phyloP scores from a whole-genome alignment of 106 monocot species.

The Dioscorea dumetorum region DNA sequence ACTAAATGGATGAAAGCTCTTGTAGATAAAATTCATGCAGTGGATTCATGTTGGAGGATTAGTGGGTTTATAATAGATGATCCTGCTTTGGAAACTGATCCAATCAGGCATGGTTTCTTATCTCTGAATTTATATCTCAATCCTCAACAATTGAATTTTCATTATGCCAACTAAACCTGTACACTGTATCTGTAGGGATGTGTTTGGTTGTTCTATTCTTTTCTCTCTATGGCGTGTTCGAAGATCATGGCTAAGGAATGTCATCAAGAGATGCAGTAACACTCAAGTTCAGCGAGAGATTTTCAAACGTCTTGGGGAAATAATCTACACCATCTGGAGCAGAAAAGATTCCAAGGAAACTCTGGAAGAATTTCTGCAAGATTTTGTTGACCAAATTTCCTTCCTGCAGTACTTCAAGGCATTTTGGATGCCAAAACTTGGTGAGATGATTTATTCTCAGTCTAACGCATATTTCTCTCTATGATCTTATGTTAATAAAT shows the following conservation, averaged over 20 bases:
- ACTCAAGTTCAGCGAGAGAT: constrained; percentile 65
- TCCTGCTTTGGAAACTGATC: constrained; percentile 65
- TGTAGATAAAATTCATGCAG: constrained; percentile 44
- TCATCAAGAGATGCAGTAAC: constrained; percentile 64
- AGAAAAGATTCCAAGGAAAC: constrained; percentile 20
- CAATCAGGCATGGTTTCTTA: constrained; percentile 57
- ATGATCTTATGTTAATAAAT: not conserved
- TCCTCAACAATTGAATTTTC: not conserved
- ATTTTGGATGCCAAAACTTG: constrained; percentile 90
- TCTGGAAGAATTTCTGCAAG: constrained; percentile 52
- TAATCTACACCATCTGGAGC: constrained; percentile 57
- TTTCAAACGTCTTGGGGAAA: constrained; percentile 54
- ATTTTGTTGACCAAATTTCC: constrained; percentile 83
- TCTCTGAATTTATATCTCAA: not conserved
- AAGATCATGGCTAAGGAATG: constrained; percentile 84
- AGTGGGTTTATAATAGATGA: constrained; percentile 85
- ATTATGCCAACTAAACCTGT: not conserved
- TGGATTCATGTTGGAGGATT: constrained; percentile 66
- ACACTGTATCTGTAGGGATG: constrained; percentile 35
- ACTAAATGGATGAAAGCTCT: constrained; percentile 92
- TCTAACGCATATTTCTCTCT: not conserved
- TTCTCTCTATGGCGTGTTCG: constrained; percentile 88
- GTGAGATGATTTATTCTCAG: constrained; percentile 25
- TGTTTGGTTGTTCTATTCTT: constrained; percentile 71
- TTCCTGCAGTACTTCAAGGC: constrained; percentile 88